Base-by-base conservation (phyloP, 768 basidiomycete species). In the Leccinum incarnatum region DNA sequence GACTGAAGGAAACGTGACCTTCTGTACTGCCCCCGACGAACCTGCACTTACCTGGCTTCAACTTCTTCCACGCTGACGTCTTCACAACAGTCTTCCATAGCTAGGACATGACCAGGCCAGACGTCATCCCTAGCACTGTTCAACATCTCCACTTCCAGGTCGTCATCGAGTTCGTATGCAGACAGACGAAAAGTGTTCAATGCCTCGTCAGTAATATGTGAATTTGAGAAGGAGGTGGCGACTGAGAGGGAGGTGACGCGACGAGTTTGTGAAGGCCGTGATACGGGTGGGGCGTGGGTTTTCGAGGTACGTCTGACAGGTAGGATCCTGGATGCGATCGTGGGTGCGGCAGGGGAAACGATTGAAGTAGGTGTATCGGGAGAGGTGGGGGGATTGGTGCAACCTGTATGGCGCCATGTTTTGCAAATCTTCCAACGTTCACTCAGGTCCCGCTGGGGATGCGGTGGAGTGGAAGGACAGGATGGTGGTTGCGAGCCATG, bases 131-230 rank as follows among this genome's bases (percentile, higher is more conserved):
- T 54, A 10, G 62, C 66, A 5, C 62, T 64, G 25, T 69, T 62
- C 23, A 71, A 23, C 68, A 69, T 69, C 62, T 66, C 68, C 15
- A 49, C 34, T 59, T 66, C 65, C 53, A 69, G 25, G 23, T 69
- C 68, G n/a, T 56, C 57, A 46, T 71, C 69, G 5, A 71, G 64
- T 46, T 71, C 69, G 3, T 72, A 71, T 17, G 67, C 64, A 1
- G 66, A 65, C 4, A 55, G 59, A 17, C 61, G 61, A 42, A 67
- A 64, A 4, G 67, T 58, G 30, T 63, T 58, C 5, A 71, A 15
- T 5, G 63, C 68, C 11, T 70, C 68, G n/a, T 72, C 57, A 0
- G 67, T 62, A 45, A 67, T 60, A 56, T 69, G 62, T 0, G 69
- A 69, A 25, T 68, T 50, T 5, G 68, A 54, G 53, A 67, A 62